Conservation (phyloP, 805 yeast genomes). For the Starmera pachycereana region DNA sequence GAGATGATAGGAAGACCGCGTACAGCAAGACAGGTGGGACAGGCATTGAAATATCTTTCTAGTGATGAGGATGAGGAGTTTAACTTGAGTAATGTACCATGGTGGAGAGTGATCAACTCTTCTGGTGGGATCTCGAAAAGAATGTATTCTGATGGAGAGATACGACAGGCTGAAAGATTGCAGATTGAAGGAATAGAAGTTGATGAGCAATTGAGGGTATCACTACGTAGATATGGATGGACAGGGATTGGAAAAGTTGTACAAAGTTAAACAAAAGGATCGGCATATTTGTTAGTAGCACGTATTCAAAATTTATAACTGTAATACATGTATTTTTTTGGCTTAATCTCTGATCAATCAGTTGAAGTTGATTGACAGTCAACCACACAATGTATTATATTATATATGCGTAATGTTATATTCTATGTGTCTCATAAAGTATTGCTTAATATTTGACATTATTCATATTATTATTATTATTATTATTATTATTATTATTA, state of each 20-base stretch:
- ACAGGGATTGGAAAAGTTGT: neutral
- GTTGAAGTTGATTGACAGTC: no score
- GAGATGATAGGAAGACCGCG: constrained; percentile 48
- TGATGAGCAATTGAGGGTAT: constrained; percentile 3
- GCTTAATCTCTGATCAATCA: no score
- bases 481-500: no score
- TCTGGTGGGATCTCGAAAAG: constrained; percentile 53
- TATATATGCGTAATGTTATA: no score
- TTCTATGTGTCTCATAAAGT: no score
- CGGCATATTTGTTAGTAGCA: no score
- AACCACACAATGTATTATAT: no score
- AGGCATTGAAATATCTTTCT: constrained; percentile 47
- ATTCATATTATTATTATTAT: no score
- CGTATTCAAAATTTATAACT: no score
- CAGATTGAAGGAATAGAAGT: constrained; percentile 39
- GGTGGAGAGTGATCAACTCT: constrained; percentile 75
- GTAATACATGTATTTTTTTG: no score
- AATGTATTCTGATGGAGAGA: constrained; percentile 27
- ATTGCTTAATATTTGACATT: no score
- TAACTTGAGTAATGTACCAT: constrained; percentile 37
- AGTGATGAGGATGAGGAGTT: constrained; percentile 1
- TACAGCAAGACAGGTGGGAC: constrained; percentile 69
- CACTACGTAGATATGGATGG: constrained; percentile 45
- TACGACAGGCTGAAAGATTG: constrained; percentile 35
- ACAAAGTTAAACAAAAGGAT: no score